Percentiles rank a stretch among this genome's conserved stretches.
These are phyloP conservation scores for Pachysolen tannophilus DNA, from an alignment of 805 yeast genomes.

Conservation along the genomic window DNA sequence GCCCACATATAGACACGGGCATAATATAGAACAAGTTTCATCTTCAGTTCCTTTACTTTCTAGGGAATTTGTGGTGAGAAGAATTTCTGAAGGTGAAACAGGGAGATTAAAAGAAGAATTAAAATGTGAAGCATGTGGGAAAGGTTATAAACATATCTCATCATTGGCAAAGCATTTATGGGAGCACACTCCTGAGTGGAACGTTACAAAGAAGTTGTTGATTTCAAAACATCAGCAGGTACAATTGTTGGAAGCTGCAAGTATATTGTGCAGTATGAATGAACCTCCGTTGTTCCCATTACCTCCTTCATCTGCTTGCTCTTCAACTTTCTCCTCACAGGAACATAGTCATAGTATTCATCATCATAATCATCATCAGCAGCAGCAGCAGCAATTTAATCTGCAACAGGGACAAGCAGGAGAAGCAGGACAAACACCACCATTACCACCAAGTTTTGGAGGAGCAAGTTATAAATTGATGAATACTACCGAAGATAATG, in stretches of 20 bases:
- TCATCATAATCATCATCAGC: background rate
- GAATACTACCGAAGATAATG: constrained; percentile 12
- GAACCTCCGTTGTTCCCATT: constrained; percentile 20
- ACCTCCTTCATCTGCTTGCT: constrained; percentile 2
- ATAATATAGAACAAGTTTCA: constrained; percentile 11
- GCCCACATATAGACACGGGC: background rate
- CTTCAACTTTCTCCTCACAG: background rate
- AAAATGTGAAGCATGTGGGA: constrained; percentile 86
- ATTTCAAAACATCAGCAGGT: constrained; percentile 88
- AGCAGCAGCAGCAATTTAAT: constrained; percentile 5
- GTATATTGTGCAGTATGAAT: constrained; percentile 70
- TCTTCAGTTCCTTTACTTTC: constrained; percentile 37
- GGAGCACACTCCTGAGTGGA: constrained; percentile 97
- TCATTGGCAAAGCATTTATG: constrained; percentile 84
- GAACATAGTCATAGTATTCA: constrained; percentile 5
- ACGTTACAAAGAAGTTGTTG: constrained; percentile 68
- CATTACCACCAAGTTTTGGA: constrained; percentile 13
- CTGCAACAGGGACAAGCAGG: constrained; percentile 2
- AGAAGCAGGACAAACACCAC: constrained; percentile 3
- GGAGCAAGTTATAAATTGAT: constrained; percentile 9
- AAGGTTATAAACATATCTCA: constrained; percentile 82
- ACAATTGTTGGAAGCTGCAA: constrained; percentile 71
- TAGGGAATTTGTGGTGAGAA: constrained; percentile 69
- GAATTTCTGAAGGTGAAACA: constrained; percentile 81
- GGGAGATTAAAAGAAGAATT: constrained; percentile 79